Evolutionary conservation across 2,329 filamentous ascomycete genomes (phyloP), one percentile per base, ranked within the genome.

Genomic region (Pseudomassariella vexata): DNA sequence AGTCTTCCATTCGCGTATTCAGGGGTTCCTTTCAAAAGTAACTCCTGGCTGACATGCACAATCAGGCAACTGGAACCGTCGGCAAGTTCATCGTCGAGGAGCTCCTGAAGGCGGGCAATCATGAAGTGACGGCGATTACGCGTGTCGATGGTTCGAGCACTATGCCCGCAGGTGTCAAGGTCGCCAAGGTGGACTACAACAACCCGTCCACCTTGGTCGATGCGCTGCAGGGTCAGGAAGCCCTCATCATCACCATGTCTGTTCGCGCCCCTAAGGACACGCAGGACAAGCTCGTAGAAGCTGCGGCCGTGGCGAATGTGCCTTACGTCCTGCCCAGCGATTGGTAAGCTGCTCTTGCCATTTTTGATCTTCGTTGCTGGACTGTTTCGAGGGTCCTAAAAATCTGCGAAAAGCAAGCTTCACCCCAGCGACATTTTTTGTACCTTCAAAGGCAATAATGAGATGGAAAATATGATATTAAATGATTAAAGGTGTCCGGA

Each of bases 251-350:
- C 33, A 74, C 73, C 8, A 48, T 80, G 37, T 39, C 60, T 9
- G 47, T 55, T 0, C 39, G 28, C 0, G 71, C 68, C 0, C 59
- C 69, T 0, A 49, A 38, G 0, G 66, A 67, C 8, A 62, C 62
- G 2, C 64, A 75, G 25, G 47, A 44, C 32, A 70, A 69, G 38
- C 56, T 80, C 12, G 53, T 78, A 37, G 50, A 59, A 6, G 76
- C 76, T 0, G 76, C 76, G 0, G 67, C 65, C 5, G 63, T 65
- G 20, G 73, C 76, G 0, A 66, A 66, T 2, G 61, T 80, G 3
- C 59, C 63, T 2, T 78, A 67, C 45, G 45, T 80, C 28, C 57
- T 79, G 46, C 75, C 74, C 2, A 79, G n/a, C n/a, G n/a, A n/a
- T n/a, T n/a, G n/a, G n/a, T n/a, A n/a, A 77, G n/a, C n/a, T n/a